Base-by-base conservation (phyloP, 805 yeast genomes). In the Candida anglica region DNA sequence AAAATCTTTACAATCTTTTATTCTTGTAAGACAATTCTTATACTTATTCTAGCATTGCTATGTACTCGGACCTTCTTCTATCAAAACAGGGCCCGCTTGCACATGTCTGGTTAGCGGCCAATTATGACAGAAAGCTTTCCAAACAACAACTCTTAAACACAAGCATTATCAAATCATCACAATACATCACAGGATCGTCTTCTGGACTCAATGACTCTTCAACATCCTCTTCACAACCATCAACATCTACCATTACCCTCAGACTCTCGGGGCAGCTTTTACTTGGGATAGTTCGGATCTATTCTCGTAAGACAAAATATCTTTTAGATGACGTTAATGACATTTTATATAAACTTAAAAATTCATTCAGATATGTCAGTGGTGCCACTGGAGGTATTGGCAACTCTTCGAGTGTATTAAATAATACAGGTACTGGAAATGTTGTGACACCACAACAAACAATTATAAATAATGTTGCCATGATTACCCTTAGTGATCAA, bases 51-150 rank as follows among this genome's bases (percentile, higher is more conserved):
- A 21, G 10, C 23, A 9, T 21, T 11, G 23, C 15, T 9, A 38
- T 42, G 46, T 22, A 35, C 19, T 66, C 78, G 2, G 79, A 74
- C 34, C 65, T 66, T 32, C 55, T 78, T 20, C 64, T 80, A 15
- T 68, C 85, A 2, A 79, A 76, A 40, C 80, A 80, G 51, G 94
- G 95, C 2, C 95, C 95, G 1, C 65, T 88, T 40, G 95, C 94
- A 2, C 85, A 81, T 43, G 88, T 87, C 6, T 88, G 96, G 96
- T 68, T 88, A 30, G 96, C 96, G 7, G 91, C 96, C 15, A 88
- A 86, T 52, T 72, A 88, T 59, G 95, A 88, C 46, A 77, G 78
- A 47, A 81, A 80, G 44, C 71, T 86, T 21, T 72, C 88, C 27
- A 81, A 82, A 47, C 77, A 75, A 34, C 91, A 85, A 51, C 66